Evolutionary conservation across 2,329 filamentous ascomycete species (phyloP).

Genomic region (Cercospora zeae-maydis): DNA sequence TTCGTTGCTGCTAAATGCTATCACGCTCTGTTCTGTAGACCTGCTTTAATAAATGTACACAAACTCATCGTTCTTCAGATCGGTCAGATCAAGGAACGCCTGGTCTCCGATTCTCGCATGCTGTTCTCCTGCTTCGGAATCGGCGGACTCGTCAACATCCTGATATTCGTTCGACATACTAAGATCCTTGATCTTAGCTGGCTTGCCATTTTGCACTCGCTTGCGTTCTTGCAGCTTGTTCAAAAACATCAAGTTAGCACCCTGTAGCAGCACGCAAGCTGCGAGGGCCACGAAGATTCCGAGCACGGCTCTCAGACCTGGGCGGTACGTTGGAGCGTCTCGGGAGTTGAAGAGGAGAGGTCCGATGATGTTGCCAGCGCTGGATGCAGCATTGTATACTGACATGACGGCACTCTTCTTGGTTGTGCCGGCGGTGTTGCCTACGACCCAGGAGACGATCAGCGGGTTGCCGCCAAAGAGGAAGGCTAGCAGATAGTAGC

Average conservation of each 20-base stretch:
- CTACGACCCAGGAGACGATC: slow-evolving; percentile 65
- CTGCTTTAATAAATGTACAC: slow-evolving; percentile 15
- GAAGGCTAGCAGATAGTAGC: slow-evolving; percentile 65
- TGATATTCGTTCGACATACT: slow-evolving; percentile 58
- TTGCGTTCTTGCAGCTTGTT: slow-evolving; percentile 56
- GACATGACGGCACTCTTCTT: slow-evolving; percentile 65
- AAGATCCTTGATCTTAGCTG: slow-evolving; percentile 55
- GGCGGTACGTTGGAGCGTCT: slow-evolving; percentile 58
- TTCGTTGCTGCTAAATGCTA: neutral
- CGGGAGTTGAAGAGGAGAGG: slow-evolving; percentile 58
- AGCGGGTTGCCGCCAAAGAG: slow-evolving; percentile 64
- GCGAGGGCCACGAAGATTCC: slow-evolving; percentile 55
- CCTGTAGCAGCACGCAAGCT: slow-evolving; percentile 53
- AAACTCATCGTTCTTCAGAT: slow-evolving; percentile 36
- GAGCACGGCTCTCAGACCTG: slow-evolving; percentile 55
- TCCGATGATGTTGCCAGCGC: slow-evolving; percentile 63
- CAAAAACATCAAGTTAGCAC: slow-evolving; percentile 53
- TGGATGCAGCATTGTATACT: slow-evolving; percentile 60
- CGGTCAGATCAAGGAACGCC: slow-evolving; percentile 59
- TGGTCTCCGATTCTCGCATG: slow-evolving; percentile 45
- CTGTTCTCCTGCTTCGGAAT: slow-evolving; percentile 24
- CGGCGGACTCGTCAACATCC: slow-evolving; percentile 27
- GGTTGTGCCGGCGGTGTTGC: slow-evolving; percentile 64
- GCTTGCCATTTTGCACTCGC: slow-evolving; percentile 59
- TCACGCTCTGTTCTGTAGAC: neutral